Percentiles rank a stretch among this genome's conserved stretches.
Evolutionary conservation across 2,329 filamentous ascomycete genomes (phyloP).

Genomic region (Ophiocordyceps camponoti-saundersi): DNA sequence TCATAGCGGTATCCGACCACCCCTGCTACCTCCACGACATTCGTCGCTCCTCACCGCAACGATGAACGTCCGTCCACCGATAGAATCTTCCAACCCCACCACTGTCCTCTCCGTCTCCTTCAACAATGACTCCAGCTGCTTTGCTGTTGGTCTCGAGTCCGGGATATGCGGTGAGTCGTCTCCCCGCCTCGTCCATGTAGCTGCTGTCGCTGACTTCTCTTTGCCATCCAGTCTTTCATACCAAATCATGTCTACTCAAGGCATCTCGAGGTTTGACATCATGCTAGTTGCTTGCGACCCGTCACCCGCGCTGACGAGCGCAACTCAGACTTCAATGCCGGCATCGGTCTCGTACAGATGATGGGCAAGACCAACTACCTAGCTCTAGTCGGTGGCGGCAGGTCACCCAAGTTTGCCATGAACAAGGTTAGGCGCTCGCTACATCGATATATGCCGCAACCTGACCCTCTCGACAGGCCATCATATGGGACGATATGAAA

Average conservation of each 20-base stretch:
- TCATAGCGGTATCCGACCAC: not conserved
- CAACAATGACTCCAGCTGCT: slow-evolving; percentile 71
- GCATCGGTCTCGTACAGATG: slow-evolving; percentile 72
- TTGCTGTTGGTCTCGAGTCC: slow-evolving; percentile 70
- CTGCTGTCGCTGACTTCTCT: slow-evolving; percentile 9
- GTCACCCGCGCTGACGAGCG: not conserved
- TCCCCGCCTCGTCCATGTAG: not conserved
- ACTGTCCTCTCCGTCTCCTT: slow-evolving; percentile 71
- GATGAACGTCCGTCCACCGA: slow-evolving; percentile 83
- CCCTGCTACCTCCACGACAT: not conserved
- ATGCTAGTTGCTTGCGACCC: not conserved
- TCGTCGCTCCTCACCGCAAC: slow-evolving; percentile 1
- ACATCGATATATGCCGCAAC: no score
- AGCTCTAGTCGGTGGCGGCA: slow-evolving; percentile 77
- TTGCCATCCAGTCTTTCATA: slow-evolving; percentile 44
- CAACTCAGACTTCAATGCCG: slow-evolving; percentile 54
- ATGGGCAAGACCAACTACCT: slow-evolving; percentile 75
- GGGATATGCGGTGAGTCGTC: slow-evolving; percentile 60
- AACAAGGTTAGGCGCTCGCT: slow-evolving; percentile 46
- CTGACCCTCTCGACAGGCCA: slow-evolving; percentile 29
- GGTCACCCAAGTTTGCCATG: slow-evolving; percentile 66
- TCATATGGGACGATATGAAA: slow-evolving; percentile 84
- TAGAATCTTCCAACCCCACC: slow-evolving; percentile 60
- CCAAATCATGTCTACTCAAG: slow-evolving; percentile 54
- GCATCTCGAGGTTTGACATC: slow-evolving; percentile 24